Base-by-base conservation (phyloP, 2,329 filamentous ascomycete species). In the Pleomassaria siparia region DNA sequence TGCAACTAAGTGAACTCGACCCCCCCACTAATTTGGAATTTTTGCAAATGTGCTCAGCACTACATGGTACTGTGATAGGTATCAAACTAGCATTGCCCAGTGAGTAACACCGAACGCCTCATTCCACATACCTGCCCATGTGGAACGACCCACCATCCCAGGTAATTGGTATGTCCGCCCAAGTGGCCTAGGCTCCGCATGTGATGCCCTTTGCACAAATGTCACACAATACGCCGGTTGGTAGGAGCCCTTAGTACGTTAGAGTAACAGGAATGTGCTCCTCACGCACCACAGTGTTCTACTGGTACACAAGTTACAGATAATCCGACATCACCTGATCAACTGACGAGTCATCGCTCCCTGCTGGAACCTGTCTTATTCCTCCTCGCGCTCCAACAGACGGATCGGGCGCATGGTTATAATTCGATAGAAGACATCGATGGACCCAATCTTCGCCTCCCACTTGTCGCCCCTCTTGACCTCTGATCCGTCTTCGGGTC, bases 391-490 rank as follows among this genome's bases (percentile, higher is more conserved):
- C 21, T 55, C 47, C 25, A 77, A 45, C 51, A 77, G 51, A 47
- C 72, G 63, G 13, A 75, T 18, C 18, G 74, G 70, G 52, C 51
- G 62, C 20, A 74, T 52, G n/a, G 47, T 47, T 25, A 74, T 52
- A 1, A 18, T 28, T 41, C 64, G 52, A 2, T 28, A 20, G 47
- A 69, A 77, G 2, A 67, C 41, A 58, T 76, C 58, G 4, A 78
- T 59, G 5, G 43, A 20, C 1, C 59, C 54, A 9, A 79, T 58
- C 50, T 60, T 57, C n/a, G 66, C 69, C 55, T 78, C 75, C 76
- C 75, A 79, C 24, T 71, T 57, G 55, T 79, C 76, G 12, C 75
- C 76, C 13, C 63, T 24, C 43, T 58, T 39, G 10, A 47, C 56
- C n/a, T 55, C 57, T 46, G 47, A 4, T 16, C 18, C 39, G 4